Base-by-base conservation (phyloP, 257 asterid species). In the Apocynum venetum region DNA sequence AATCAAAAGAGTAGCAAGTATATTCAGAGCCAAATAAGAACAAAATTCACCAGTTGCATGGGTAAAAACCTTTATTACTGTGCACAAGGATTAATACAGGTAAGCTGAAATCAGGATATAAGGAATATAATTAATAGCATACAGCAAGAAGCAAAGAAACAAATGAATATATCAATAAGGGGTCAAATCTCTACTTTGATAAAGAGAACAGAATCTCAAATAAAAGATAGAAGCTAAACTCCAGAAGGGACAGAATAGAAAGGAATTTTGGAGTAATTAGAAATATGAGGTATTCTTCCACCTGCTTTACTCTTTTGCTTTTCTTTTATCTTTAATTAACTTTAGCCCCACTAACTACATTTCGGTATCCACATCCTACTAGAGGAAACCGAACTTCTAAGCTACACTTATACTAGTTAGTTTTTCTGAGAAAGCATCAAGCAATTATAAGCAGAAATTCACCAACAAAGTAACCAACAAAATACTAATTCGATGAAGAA, bases 251-350 rank as follows among this genome's bases (percentile, higher is more conserved):
- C 72, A 82, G 31, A 73, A 80, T 41, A 66, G 79, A 75, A 73
- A 80, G 84, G 87, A 83, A 52, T 83, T 66, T 81, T 77, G 66
- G 36, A 48, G 77, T 56, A 69, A 81, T 61, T 73, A 74, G 79
- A 79, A 19, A 65, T 38, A 61, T 31, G 72, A 75, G 77, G 79
- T 63, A 73, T 85, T 57, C 83, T 75, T 80, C 71, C 84, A 48
- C 75, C 56, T 70, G 79, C 84, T 83, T 88, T 82, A 75, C 74
- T 83, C 79, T 78, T 82, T 86, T 80, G 82, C 82, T 84, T 86
- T 85, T 83, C 78, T 52, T 67, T 80, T 11, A 71, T 83, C 78
- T 86, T 78, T 82, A 52, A 77, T 82, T 83, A 55, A 74, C 84
- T 73, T 72, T 78, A 57, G 40, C 61, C 78, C 81, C 84, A 79